These are phyloP conservation scores for Pseudozyma hubeiensis DNA, from an alignment of 1,284 basidiomycete species.

Conservation along the genomic window DNA sequence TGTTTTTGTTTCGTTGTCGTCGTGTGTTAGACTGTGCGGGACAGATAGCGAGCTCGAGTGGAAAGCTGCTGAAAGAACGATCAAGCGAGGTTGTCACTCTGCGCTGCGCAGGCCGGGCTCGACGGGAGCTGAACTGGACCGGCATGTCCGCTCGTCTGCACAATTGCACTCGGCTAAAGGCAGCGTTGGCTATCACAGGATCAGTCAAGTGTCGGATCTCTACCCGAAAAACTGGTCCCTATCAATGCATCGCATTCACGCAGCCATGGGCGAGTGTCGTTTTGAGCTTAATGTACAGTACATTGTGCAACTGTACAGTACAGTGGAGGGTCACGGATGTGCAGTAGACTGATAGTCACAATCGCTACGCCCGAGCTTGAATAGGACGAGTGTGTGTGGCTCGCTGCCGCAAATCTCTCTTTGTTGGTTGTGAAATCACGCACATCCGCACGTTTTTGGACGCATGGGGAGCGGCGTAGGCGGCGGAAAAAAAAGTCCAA, in stretches of 20 bases:
- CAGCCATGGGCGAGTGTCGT: no score
- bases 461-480: not conserved
- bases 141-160: no score
- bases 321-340: no score
- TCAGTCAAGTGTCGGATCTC: no score
- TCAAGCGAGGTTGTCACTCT: not conserved
- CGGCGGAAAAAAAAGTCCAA: not conserved
- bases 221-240: no score
- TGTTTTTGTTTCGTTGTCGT: not conserved
- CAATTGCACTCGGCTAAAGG: no score
- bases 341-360: no score
- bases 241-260: no score
- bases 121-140: not conserved
- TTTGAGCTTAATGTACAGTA: no score
- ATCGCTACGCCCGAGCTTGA: not conserved
- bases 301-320: no score
- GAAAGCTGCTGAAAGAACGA: not conserved
- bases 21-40: not conserved
- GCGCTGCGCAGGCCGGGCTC: not conserved
- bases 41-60: not conserved
- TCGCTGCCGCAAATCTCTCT: conserved; percentile 4
- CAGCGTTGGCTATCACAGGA: no score
- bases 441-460: conserved; percentile 2
- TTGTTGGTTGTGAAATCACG: not conserved
- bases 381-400: conserved; percentile 1